Percentiles rank a stretch among this genome's conserved stretches.
These are phyloP conservation scores for Phytophthora rubi DNA, from an alignment of 352 stramenopile species.

Conservation along the genomic window DNA sequence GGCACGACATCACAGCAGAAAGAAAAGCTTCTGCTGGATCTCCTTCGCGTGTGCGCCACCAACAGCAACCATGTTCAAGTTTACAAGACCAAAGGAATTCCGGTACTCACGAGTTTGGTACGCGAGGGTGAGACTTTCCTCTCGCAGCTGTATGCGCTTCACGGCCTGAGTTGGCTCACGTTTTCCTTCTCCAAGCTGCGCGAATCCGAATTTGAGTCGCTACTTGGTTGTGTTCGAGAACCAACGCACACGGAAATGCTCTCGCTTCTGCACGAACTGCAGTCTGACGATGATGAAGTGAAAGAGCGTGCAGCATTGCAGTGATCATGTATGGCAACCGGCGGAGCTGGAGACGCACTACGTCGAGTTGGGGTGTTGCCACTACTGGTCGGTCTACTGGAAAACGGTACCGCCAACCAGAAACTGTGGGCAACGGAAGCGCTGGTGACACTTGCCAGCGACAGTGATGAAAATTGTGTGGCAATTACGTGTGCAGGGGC, in stretches of 20 bases:
- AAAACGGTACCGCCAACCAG: constrained; percentile 17
- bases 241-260: constrained; percentile 12
- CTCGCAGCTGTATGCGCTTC: constrained; percentile 25
- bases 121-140: neutral
- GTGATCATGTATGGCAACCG: constrained; percentile 17
- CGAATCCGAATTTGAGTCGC: neutral
- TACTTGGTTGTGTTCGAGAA: constrained; percentile 5
- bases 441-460: constrained; percentile 10
- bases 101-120: constrained; percentile 4
- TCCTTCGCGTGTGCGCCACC: constrained; percentile 11
- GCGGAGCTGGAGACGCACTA: constrained; percentile 13
- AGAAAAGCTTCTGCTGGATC: constrained; percentile 5
- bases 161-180: constrained; percentile 33
- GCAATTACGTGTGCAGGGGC: constrained; percentile 7
- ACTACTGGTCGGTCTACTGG: constrained; percentile 8
- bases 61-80: constrained; percentile 11
- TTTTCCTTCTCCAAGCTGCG: constrained; percentile 17
- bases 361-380: constrained; percentile 13
- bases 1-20: neutral
- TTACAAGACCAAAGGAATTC: constrained; percentile 13
- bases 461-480: constrained; percentile 2
- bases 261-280: constrained; percentile 15
- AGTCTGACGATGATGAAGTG: constrained; percentile 3
- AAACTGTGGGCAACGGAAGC: constrained; percentile 22
- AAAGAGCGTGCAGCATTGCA: constrained; percentile 14